A percentile compares a stretch with the other conserved stretches of the same genome.
These are phyloP conservation scores for Entophlyctis luteolus DNA, from an alignment of 192 early-diverging fungal genomes.

Conservation along the genomic window DNA sequence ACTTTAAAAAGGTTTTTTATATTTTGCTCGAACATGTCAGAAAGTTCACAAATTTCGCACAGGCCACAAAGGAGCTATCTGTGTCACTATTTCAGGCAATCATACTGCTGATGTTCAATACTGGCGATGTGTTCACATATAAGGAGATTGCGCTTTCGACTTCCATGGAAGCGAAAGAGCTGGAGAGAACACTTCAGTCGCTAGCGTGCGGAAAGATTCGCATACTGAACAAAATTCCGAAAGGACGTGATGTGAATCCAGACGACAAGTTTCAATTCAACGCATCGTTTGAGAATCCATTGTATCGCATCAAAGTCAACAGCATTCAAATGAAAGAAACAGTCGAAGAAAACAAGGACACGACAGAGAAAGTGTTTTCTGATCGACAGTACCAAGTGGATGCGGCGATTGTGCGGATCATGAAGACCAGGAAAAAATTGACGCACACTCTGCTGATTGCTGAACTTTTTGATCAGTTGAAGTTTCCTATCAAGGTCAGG, in stretches of 20 bases:
- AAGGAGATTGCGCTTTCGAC: constrained; percentile 64
- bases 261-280: constrained; percentile 62
- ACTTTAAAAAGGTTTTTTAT: constrained; percentile 52
- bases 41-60: constrained; percentile 1
- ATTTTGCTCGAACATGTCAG: background rate
- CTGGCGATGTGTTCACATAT: constrained; percentile 47
- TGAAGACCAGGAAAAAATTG: constrained; percentile 88
- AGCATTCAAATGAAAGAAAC: constrained; percentile 54
- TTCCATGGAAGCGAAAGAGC: constrained; percentile 72
- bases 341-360: constrained; percentile 73
- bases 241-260: constrained; percentile 21
- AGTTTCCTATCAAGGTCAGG: constrained; percentile 82
- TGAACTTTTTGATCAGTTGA: constrained; percentile 75
- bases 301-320: constrained; percentile 46
- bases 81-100: constrained; percentile 45
- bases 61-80: constrained; percentile 48
- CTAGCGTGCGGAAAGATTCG: constrained; percentile 68
- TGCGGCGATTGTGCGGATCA: constrained; percentile 72
- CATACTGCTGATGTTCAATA: constrained; percentile 65
- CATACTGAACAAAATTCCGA: constrained; percentile 38
- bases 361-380: constrained; percentile 79
- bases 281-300: constrained; percentile 68
- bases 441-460: constrained; percentile 73
- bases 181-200: constrained; percentile 80
- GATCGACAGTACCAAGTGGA: constrained; percentile 89